Base-by-base conservation (phyloP, 768 basidiomycete species). In the Cyclocybe cylindracea region DNA sequence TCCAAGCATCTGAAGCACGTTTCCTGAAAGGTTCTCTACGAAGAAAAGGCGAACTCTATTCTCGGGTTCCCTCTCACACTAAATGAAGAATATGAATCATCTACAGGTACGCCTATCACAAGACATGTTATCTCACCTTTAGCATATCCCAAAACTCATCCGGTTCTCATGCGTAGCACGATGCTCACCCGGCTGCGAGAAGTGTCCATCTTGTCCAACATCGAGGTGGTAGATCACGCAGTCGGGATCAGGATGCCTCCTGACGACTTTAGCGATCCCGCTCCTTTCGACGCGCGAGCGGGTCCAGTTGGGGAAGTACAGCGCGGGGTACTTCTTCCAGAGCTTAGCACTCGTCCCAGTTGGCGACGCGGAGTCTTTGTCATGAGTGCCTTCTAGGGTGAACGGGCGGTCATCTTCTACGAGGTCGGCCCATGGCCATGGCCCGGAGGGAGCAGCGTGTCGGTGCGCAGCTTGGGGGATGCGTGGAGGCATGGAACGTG, bases 1-100 rank as follows among this genome's bases (percentile, higher is more conserved):
- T n/a, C 84, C 84, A 3, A 85, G 64, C 78, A 85, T 84, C 62
- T 82, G 78, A 35, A 84, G 54, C 18, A 80, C 75, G 6, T 74
- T 68, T 2, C 77, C 75, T 0, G 76, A 73, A 60, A 84, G 58
- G 53, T 78, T 73, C 40, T 82, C 74, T 3, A 85, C 67, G 55
- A 85, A 85, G 6, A 84, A 37, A 1, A 74, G 74, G 8, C 81
- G 71, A 7, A 82, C 69, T 29, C 79, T 68, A 67, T 69, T 51
- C 66, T 58, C 64, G 64, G 7, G 5, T 5, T 19, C 45, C 54
- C 46, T 50, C 50, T 51, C 36, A 24, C 32, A 33, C 39, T 16
- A 49, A 37, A 46, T 32, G 48, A 7, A 16, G 16, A 32, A 2
- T 19, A 16, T 14, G 10, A 24, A 44, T 9, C 5, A n/a, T 16